Base-by-base conservation (phyloP, 2,329 filamentous ascomycete species). In the Alternaria consortialis region DNA sequence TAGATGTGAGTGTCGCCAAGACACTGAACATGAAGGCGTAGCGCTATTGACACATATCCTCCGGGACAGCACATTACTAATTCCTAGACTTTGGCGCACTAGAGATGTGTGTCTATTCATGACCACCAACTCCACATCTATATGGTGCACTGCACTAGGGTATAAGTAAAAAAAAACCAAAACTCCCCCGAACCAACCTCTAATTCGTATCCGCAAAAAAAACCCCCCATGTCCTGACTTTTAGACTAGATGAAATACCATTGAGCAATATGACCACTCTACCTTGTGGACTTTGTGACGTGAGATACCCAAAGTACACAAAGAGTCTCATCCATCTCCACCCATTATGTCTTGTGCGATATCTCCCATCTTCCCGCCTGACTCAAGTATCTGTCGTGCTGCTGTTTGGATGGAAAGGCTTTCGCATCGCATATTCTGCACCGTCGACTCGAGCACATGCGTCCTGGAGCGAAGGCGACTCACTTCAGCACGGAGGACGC, bases 401-500 rank as follows among this genome's bases (percentile, higher is more conserved):
- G 73, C 69, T 43, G 61, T 56, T 50, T 74, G 74, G 27, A 77
- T 72, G 17, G 69, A 67, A 9, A 68, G 60, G 25, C 73, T 74
- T 50, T 77, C 74, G 12, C 66, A 53, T 17, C 58, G 70, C 69
- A 76, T 74, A 1, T 67, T 63, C 12, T 71, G 63, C 13, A 77
- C 58, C 2, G 74, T 70, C 2, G 60, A 52, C 48, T 77, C 74
- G 4, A 77, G 57, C 4, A 53, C 59, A 23, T 72, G 71, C 2
- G 71, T 77, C 15, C 74, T 67, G 6, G 69, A 64, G n/a, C 74
- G 66, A 9, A 77, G 63, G 25, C 74, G 65, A 29, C 63, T 60
- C 25, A 77, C 68, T 47, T 77, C 75, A n/a, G 66, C 65, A 12
- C 74, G 67, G 7, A 77, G 68, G 9, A 76, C 74, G 23, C 68